phyloP scores from a whole-genome alignment of 208 protist genomes.

The Hexamita inflata region DNA sequence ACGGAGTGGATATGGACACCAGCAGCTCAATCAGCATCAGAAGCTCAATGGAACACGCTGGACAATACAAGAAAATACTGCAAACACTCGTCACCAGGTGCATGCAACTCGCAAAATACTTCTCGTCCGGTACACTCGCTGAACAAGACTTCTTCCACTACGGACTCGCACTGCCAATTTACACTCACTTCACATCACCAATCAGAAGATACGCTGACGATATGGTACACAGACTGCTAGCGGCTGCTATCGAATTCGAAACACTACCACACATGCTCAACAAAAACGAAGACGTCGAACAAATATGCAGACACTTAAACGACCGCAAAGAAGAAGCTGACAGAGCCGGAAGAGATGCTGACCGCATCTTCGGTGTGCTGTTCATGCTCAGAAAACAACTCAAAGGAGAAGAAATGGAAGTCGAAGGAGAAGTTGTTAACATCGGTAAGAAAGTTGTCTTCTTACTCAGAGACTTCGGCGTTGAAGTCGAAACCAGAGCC shows the following conservation, averaged over 20 bases:
- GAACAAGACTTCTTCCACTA: constrained; percentile 60
- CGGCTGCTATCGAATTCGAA: constrained; percentile 31
- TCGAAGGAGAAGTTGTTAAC: no score
- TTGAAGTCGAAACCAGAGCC: no score
- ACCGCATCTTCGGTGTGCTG: neutral
- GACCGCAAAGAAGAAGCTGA: constrained; percentile 12
- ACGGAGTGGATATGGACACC: neutral
- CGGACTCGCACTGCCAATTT: constrained; percentile 59
- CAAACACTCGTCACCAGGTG: constrained; percentile 52
- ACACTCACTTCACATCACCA: constrained; percentile 82
- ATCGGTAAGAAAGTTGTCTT: no score
- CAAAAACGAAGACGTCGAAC: neutral
- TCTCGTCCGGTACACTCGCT: constrained; percentile 30
- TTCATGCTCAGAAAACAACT: no score
- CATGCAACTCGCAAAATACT: constrained; percentile 54
- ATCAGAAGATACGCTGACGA: constrained; percentile 68
- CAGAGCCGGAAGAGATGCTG: neutral
- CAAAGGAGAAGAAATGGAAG: no score
- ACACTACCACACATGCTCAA: neutral
- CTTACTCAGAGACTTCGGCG: no score
- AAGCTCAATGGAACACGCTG: neutral
- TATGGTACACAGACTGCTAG: constrained; percentile 67
- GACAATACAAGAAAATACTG: neutral
- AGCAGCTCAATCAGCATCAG: neutral
- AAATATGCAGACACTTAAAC: neutral